Evolutionary conservation across 352 stramenopile genomes (phyloP), one percentile per base, ranked within the genome.

Genomic region (Phytophthora fragariaefolia): DNA sequence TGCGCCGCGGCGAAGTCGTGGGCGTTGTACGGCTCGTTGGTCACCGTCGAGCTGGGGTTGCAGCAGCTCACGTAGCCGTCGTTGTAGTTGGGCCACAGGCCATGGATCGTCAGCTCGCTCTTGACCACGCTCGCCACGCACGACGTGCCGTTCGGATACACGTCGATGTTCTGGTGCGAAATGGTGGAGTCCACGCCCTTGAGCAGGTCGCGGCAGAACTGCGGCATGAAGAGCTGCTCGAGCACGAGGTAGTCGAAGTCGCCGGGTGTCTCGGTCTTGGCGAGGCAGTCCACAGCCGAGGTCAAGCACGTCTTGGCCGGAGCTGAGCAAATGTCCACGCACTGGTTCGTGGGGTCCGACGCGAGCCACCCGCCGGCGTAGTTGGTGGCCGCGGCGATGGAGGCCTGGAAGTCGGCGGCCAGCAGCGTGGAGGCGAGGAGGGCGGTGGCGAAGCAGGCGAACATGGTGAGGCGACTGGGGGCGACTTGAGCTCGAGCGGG

Each of bases 171-270:
- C 69, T 90, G 82, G 75, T 94, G 83, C 63, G 83, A 90, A 65
- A 92, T 81, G 34, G 85, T 93, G 47, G 76, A 86, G 73, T 93
- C 85, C 8, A 82, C 65, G 12, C 85, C 85, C 9, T 76, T 57
- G 40, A 92, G 76, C 47, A 93, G 66, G 62, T 93, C 85, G 34
- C 85, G 85, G 67, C 85, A 93, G 68, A 86, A 93, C 73, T 93
- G 83, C 71, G 85, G 85, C 51, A 89, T 74, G 66, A 87, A 93
- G 59, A 93, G 69, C 67, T 93, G 80, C 73, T 93, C 83, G 15
- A 94, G 69, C 50, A 92, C 55, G 43, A 94, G 61, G 67, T 89
- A 92, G 77, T 92, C 85, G 42, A 85, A 92, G 74, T 91, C 82
- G 38, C 83, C 80, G 12, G 82, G 78, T 13, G 57, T 60, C 73